phyloP scores from a whole-genome alignment of 2,329 filamentous ascomycete species.

The Colletotrichum orchidophilum region DNA sequence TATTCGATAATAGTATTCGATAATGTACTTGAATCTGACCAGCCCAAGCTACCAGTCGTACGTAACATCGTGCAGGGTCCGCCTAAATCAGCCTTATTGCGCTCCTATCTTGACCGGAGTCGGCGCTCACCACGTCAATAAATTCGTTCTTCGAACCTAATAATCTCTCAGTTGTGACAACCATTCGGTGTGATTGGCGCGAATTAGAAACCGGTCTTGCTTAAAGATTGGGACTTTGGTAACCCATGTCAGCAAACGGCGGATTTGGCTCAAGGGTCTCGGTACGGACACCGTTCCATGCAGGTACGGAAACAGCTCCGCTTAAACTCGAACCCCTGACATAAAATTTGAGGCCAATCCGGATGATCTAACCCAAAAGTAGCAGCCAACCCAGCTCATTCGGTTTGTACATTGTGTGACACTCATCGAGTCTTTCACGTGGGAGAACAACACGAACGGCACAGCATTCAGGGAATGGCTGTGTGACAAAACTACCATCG shows the following conservation, averaged over 20 bases:
- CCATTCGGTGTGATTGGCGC: neutral
- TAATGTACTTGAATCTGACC: too few species aligned
- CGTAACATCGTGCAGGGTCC: too few species aligned
- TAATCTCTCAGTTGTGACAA: neutral
- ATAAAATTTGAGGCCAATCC: neutral
- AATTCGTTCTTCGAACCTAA: neutral
- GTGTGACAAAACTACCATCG: neutral
- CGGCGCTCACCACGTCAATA: neutral
- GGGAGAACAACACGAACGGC: neutral
- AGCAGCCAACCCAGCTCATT: neutral
- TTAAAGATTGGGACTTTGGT: neutral
- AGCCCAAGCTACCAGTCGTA: too few species aligned
- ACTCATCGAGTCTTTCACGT: neutral
- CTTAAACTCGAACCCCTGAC: neutral
- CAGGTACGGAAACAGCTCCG: neutral
- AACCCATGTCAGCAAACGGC: neutral
- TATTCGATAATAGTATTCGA: too few species aligned
- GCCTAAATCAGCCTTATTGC: too few species aligned
- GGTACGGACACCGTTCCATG: neutral
- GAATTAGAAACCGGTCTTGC: neutral
- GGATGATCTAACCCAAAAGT: neutral
- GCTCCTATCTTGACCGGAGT: too few species aligned
- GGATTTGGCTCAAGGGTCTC: neutral
- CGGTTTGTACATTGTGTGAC: neutral
- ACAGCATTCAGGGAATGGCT: neutral